phyloP scores from a whole-genome alignment of 1,284 basidiomycete genomes.

The Moesziomyces antarcticus region DNA sequence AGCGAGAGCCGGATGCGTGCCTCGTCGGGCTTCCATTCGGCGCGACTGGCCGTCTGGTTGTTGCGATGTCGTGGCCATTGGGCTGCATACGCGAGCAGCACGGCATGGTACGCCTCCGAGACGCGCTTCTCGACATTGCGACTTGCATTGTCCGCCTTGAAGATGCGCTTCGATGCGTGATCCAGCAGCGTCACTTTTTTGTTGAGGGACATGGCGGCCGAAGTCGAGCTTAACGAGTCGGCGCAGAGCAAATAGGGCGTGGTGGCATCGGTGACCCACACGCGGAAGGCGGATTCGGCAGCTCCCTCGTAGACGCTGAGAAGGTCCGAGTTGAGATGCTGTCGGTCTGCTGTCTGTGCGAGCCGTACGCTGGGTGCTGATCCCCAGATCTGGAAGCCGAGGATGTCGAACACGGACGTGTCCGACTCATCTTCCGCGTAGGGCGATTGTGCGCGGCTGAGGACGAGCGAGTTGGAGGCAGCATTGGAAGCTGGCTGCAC shows the following conservation, averaged over 20 bases:
- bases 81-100: conserved; percentile 35
- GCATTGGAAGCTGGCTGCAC: neutral
- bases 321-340: conserved; percentile 33
- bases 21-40: conserved; percentile 27
- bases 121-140: conserved; percentile 37
- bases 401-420: conserved; percentile 26
- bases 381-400: conserved; percentile 43
- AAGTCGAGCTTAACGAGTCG: conserved; percentile 11
- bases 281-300: conserved; percentile 35
- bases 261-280: conserved; percentile 40
- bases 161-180: conserved; percentile 33
- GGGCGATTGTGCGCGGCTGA: conserved; percentile 38
- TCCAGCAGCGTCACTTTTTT: conserved; percentile 38
- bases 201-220: conserved; percentile 32
- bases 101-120: conserved; percentile 37
- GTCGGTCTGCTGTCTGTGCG: conserved; percentile 21
- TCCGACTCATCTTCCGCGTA: conserved; percentile 4
- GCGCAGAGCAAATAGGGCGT: conserved; percentile 30
- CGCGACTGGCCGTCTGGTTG: neutral
- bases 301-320: conserved; percentile 40
- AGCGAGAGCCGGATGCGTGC: conserved; percentile 31
- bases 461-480: conserved; percentile 9
- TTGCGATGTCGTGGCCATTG: conserved; percentile 39
- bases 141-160: conserved; percentile 21
- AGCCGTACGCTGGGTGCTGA: conserved; percentile 27